Evolutionary conservation across 768 basidiomycete species (phyloP), one percentile per base, ranked within the genome.

Genomic region (Krasilnikovozyma curviuscula): DNA sequence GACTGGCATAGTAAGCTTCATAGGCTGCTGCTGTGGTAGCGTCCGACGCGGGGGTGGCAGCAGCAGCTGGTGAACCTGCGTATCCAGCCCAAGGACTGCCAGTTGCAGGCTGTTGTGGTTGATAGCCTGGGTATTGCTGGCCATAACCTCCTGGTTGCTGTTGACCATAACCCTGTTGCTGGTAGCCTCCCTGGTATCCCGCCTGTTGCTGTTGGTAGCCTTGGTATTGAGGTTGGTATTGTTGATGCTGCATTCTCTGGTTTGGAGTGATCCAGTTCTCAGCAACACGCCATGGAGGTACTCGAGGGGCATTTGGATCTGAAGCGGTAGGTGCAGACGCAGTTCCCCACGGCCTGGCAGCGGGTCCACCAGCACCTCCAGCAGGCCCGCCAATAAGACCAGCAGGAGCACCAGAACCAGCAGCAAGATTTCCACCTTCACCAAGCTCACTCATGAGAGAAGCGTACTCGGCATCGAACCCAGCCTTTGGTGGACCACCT

Each of bases 401-500:
- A 16, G 37, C 45, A n/a, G n/a, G n/a, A 24, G 42, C 45, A 12
- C 40, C 52, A 21, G 50, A 49, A 43, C 44, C 46, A 59, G 78
- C 80, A 44, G 68, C 70, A 31, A 69, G 68, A 43, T 70, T 64
- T 27, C 69, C 67, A 40, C 76, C 73, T 68, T 98, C 93, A 45
- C 93, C 93, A 31, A 98, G 74, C 69, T 98, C 93, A 42, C 84
- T 88, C 91, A 98, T 91, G 55, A 98, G 68, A 58, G 76, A 86
- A 33, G 86, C 86, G 59, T 95, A 97, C 69, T 98, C 93, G 12
- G 88, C 91, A 65, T 98, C 93, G 67, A 97, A 97, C 23, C 80
- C 81, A 10, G 57, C 56, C 58, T 78, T 66, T 49, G 75, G 70
- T 18, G 71, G 68, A n/a, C 72, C 71, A 52, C 63, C 67, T 31